Percentiles rank a stretch among this genome's conserved stretches.
Conservation (phyloP, 2,329 filamentous ascomycete genomes). For the Mycogone perniciosa region DNA sequence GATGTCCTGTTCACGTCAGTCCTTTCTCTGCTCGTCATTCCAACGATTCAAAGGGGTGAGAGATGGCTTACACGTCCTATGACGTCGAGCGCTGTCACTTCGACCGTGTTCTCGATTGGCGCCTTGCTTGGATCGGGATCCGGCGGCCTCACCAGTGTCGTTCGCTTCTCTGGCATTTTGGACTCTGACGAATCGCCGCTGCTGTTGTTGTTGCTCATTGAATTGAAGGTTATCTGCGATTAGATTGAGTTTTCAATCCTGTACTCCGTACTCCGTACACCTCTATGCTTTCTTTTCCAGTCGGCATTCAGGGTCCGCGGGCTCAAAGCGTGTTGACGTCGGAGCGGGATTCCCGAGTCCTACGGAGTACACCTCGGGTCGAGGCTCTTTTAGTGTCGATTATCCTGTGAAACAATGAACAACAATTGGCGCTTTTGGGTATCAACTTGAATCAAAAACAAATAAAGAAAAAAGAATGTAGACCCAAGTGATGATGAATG, state of each 20-base stretch:
- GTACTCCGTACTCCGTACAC: background rate
- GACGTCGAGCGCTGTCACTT: constrained; percentile 71
- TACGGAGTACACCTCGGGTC: no score
- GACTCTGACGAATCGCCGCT: constrained; percentile 2
- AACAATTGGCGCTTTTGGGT: no score
- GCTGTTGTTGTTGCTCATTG: background rate
- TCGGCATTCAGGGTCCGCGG: no score
- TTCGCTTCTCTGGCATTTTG: constrained; percentile 18
- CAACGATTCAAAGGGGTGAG: background rate
- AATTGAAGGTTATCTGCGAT: background rate
- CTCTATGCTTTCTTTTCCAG: background rate
- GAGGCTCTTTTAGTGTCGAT: no score
- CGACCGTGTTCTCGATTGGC: constrained; percentile 81
- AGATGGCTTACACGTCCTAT: constrained; percentile 61
- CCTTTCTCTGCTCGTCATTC: background rate
- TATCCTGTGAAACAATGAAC: no score
- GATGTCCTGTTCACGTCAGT: constrained; percentile 57
- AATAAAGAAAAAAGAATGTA: no score
- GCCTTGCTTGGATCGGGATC: constrained; percentile 66
- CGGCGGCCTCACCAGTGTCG: constrained; percentile 59
- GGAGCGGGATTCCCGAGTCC: no score
- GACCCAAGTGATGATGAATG: no score
- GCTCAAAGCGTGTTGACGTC: no score
- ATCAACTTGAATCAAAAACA: no score
- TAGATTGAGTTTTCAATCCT: no score